These are phyloP conservation scores for Scleroderma bovista DNA, from an alignment of 768 basidiomycete genomes.

Conservation along the genomic window DNA sequence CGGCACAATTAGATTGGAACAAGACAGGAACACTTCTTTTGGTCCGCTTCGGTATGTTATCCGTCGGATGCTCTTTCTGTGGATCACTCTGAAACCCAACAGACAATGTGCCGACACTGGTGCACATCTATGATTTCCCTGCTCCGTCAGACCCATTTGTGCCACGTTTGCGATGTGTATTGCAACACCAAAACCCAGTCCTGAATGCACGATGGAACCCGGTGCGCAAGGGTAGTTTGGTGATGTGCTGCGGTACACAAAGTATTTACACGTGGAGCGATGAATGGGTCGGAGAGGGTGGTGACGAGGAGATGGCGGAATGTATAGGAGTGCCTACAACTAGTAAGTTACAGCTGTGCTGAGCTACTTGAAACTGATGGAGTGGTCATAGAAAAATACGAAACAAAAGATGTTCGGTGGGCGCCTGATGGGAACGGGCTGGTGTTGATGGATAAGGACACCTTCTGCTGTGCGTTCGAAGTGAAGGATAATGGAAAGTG, in stretches of 20 bases:
- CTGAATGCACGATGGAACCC: conserved; percentile 78
- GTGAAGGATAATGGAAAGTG: conserved; percentile 44
- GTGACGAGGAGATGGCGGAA: conserved; percentile 74
- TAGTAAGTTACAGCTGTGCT: conserved; percentile 36
- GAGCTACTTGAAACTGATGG: not conserved
- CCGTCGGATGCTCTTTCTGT: not conserved
- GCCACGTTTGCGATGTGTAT: conserved; percentile 59
- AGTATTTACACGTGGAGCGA: conserved; percentile 80
- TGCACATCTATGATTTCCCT: conserved; percentile 74
- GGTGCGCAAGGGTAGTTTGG: conserved; percentile 65
- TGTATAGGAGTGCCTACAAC: conserved; percentile 87
- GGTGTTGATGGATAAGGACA: conserved; percentile 66
- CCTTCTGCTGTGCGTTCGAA: conserved; percentile 85
- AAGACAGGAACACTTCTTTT: conserved; percentile 67
- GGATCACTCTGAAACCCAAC: conserved; percentile 6
- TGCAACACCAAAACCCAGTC: conserved; percentile 62
- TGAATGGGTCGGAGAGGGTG: conserved; percentile 63
- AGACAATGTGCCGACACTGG: conserved; percentile 60
- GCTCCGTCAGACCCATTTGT: conserved; percentile 48
- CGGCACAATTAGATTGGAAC: conserved; percentile 78
- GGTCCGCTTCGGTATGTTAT: conserved; percentile 59
- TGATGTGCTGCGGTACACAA: conserved; percentile 59
- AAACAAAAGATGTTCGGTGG: conserved; percentile 67
- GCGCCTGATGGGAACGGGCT: conserved; percentile 84
- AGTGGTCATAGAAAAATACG: conserved; percentile 56